Base-by-base conservation (phyloP, 805 yeast genomes). In the Kazachstania bromeliacearum region DNA sequence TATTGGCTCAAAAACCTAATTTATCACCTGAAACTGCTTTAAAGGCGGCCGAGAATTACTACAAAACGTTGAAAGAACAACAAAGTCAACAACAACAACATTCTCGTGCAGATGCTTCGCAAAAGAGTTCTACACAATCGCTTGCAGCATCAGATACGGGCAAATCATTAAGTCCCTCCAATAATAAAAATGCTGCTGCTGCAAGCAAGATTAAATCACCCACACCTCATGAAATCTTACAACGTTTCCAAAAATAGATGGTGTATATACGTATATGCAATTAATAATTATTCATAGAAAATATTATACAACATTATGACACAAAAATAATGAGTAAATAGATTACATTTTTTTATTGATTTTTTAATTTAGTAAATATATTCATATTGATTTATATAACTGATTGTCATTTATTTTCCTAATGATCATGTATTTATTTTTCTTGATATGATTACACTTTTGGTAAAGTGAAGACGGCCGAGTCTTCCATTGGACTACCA, bases 401-500 rank as follows among this genome's bases (percentile, higher is more conserved):
- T 9, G 25, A 22, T 9, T 22, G 25, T 27, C 15, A 22, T 28
- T 20, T 28, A 12, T n/a, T n/a, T n/a, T n/a, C n/a, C n/a, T n/a
- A n/a, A n/a, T n/a, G n/a, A n/a, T 15, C 7, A 16, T 32, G 24
- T 32, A 19, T 24, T 13, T 9, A 12, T 18, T 7, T 23, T 16
- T 24, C 20, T 4, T 23, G 10, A 23, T 4, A 23, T 23, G n/a
- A 22, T 47, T 37, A 57, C 34, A 54, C 37, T 19, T 39, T 45
- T 29, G 67, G 67, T 35, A 64, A 52, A 25, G 59, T 51, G 36
- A 62, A 62, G 17, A 77, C 75, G 6, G 85, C 85, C 7, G 76
- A 68, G 44, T 76, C 81, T 46, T 71, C 78, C 15, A 58, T 59
- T 7, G 58, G 55, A 16, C 56, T 53, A n/a, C 76, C 73, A 36